These are phyloP conservation scores for Chrysoporthe puriensis DNA, from an alignment of 2,329 filamentous ascomycete species.

Conservation along the genomic window DNA sequence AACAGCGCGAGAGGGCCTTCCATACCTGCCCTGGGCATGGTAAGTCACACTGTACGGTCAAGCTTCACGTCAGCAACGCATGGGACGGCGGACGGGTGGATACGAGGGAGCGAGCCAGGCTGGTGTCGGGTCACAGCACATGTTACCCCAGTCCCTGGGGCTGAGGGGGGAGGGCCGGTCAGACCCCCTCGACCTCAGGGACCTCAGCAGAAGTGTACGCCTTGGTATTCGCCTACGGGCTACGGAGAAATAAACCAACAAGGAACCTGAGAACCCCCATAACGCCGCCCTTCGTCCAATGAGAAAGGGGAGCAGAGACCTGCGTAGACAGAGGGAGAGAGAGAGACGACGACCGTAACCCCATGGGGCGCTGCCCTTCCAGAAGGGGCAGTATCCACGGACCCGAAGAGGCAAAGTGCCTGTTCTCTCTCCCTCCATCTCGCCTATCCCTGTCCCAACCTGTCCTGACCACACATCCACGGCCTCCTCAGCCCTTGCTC, in stretches of 20 bases:
- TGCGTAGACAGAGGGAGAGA: not conserved
- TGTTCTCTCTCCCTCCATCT: slow-evolving; percentile 17
- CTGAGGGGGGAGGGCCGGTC: not conserved
- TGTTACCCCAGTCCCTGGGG: not conserved
- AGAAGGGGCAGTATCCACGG: slow-evolving; percentile 42
- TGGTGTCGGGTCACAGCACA: slow-evolving; percentile 16
- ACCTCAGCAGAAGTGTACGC: slow-evolving; percentile 9
- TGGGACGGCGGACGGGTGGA: slow-evolving; percentile 21
- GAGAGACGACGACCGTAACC: slow-evolving; percentile 12
- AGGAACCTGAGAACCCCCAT: slow-evolving; percentile 18
- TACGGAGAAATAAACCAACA: slow-evolving; percentile 16
- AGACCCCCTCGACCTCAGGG: slow-evolving; percentile 1
- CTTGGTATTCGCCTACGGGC: slow-evolving; percentile 23
- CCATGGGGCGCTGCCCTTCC: slow-evolving; percentile 34
- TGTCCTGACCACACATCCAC: slow-evolving; percentile 9
- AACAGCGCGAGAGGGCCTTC: not conserved
- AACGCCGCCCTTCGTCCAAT: slow-evolving; percentile 27
- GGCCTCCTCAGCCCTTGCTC: slow-evolving; percentile 14
- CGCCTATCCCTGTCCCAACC: slow-evolving; percentile 20
- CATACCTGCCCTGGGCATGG: not conserved
- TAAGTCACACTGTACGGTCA: slow-evolving; percentile 22
- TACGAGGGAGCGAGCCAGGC: slow-evolving; percentile 14
- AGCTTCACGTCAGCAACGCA: slow-evolving; percentile 24
- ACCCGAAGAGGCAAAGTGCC: slow-evolving; percentile 42
- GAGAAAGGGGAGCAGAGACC: slow-evolving; percentile 10